phyloP scores from a whole-genome alignment of 2,329 filamentous ascomycete genomes.

The Triangularia verruculosa region DNA sequence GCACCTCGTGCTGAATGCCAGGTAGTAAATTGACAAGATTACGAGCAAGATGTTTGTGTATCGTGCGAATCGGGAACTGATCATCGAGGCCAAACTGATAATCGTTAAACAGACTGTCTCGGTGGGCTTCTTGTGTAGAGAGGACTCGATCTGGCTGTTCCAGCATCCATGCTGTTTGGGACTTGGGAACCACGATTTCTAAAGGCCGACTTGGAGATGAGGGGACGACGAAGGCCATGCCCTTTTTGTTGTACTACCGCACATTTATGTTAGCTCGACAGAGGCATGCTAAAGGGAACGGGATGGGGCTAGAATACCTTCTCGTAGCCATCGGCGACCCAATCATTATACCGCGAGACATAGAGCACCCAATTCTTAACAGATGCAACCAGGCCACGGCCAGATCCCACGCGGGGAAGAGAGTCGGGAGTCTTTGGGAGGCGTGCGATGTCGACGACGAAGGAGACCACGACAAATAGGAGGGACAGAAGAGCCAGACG shows the following conservation, averaged over 20 bases:
- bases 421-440: slow-evolving; percentile 40
- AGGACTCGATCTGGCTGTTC: slow-evolving; percentile 45
- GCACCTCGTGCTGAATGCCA: slow-evolving; percentile 41
- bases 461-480: slow-evolving; percentile 38
- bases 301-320: slow-evolving; percentile 32
- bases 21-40: slow-evolving; percentile 40
- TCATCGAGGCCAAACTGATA: slow-evolving; percentile 45
- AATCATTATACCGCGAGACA: slow-evolving; percentile 37
- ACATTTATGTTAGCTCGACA: background rate
- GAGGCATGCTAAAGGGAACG: background rate
- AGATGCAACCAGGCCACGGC: slow-evolving; percentile 36
- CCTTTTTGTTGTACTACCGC: slow-evolving; percentile 40
- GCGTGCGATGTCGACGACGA: slow-evolving; percentile 39
- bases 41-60: slow-evolving; percentile 45
- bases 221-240: slow-evolving; percentile 42
- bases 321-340: slow-evolving; percentile 43
- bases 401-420: slow-evolving; percentile 42
- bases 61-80: slow-evolving; percentile 40
- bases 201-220: slow-evolving; percentile 39
- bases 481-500: slow-evolving; percentile 31
- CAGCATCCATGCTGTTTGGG: slow-evolving; percentile 45
- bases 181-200: slow-evolving; percentile 44
- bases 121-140: slow-evolving; percentile 42
- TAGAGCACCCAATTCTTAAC: slow-evolving; percentile 41
- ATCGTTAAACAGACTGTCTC: slow-evolving; percentile 36